Evolutionary conservation across 768 basidiomycete genomes (phyloP), one percentile per base, ranked within the genome.

Genomic region (Xerocomellus dryophilus): DNA sequence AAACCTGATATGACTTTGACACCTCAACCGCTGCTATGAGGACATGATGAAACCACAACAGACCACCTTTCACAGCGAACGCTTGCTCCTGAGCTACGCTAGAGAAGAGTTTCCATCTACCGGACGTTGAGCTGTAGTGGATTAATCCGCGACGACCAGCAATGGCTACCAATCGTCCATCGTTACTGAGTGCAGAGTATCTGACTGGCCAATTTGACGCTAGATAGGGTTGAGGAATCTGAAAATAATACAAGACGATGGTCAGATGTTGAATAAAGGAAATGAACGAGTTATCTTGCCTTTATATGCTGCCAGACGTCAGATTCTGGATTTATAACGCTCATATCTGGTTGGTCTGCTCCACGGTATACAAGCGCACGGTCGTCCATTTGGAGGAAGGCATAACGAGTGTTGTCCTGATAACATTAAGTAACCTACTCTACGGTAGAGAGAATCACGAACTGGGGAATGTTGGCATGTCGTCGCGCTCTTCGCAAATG

Each of bases 221-320:
- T 40, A 98, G 74, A 71, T 98, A 99, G n/a, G 75, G 73, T 63
- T 88, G 83, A 2, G 97, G 97, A 18, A 98, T 84, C 93, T 97
- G 47, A 61, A 57, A 44, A 50, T n/a, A 43, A 54, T 4, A 31
- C 10, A 21, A 21, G 20, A 46, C 12, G 9, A 11, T 23, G 32
- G 17, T 27, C 36, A 48, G 27, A 27, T 5, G 20, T 11, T 39
- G 18, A 35, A 50, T 53, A 49, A 27, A 61, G 17, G 25, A 47
- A 43, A 41, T 12, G 47, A 40, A 42, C 12, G 10, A 47, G 20
- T 15, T 17, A 18, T 61, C 60, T 47, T 59, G 82, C 93, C 81
- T 95, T 96, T 70, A 98, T 88, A 72, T 90, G 89, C 62, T 98
- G 93, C 95, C 96, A 98, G 17, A 98, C 95, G 64, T 98, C 95